A percentile compares a stretch with the other conserved stretches of the same genome.
phyloP scores from a whole-genome alignment of 1,284 basidiomycete species.

The Omphalotus olearius region DNA sequence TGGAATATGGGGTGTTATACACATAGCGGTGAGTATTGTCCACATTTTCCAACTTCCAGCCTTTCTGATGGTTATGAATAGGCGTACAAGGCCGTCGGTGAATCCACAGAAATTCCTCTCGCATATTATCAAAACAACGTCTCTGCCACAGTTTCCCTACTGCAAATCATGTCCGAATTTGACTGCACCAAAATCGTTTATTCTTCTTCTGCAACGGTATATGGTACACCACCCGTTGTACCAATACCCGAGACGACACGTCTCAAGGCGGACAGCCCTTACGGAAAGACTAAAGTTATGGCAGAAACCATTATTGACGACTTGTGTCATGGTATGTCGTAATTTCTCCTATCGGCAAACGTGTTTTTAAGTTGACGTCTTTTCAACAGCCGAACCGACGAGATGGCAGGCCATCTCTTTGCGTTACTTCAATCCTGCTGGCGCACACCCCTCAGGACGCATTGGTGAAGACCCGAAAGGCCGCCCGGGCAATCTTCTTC shows the following conservation, averaged over 20 bases:
- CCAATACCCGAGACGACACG: constrained; percentile 95
- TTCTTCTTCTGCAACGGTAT: constrained; percentile 98
- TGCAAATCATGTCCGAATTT: constrained; percentile 84
- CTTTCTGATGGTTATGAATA: constrained; percentile 23
- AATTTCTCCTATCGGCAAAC: neutral
- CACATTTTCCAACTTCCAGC: constrained; percentile 16
- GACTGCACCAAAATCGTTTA: constrained; percentile 88
- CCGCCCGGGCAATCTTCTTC: constrained; percentile 92
- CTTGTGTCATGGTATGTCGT: constrained; percentile 68
- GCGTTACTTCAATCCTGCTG: constrained; percentile 98
- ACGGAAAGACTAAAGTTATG: constrained; percentile 96
- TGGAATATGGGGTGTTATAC: constrained; percentile 97
- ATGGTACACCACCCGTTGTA: constrained; percentile 89
- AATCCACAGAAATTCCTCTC: constrained; percentile 93
- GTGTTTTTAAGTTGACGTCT: constrained; percentile 11
- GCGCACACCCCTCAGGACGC: constrained; percentile 91
- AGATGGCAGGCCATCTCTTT: constrained; percentile 81
- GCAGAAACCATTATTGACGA: constrained; percentile 90
- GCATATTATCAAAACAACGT: constrained; percentile 94
- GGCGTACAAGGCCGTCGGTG: constrained; percentile 98
- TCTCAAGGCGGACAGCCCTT: constrained; percentile 87
- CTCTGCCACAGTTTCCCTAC: constrained; percentile 74
- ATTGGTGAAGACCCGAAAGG: constrained; percentile 97
- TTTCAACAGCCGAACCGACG: constrained; percentile 50
- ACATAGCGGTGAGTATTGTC: constrained; percentile 68